Evolutionary conservation across 768 basidiomycete genomes (phyloP).

Genomic region (Mycena maculata): DNA sequence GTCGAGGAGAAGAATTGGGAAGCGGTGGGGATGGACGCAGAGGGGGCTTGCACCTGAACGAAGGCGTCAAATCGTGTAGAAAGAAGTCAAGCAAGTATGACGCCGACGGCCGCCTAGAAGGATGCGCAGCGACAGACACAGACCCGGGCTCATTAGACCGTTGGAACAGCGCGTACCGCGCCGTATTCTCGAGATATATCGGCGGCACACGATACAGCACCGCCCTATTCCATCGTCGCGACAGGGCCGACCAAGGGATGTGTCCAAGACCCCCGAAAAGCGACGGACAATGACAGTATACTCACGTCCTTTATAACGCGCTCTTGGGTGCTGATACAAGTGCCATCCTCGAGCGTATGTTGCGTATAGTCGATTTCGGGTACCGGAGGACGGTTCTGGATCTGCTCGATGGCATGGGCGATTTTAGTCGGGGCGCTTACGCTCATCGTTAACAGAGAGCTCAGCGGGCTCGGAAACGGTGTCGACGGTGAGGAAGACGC

Average conservation of each 20-base stretch:
- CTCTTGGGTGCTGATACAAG: slow-evolving; percentile 91
- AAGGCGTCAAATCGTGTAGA: background rate
- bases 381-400: slow-evolving; percentile 62
- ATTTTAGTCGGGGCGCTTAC: slow-evolving; percentile 53
- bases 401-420: slow-evolving; percentile 76
- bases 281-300: slow-evolving; percentile 23
- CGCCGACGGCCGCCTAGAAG: background rate
- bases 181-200: background rate
- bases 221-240: background rate
- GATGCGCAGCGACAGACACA: too few species aligned
- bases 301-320: slow-evolving; percentile 95
- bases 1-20: slow-evolving; percentile 90
- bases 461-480: background rate
- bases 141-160: background rate
- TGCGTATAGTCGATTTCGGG: slow-evolving; percentile 90
- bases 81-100: background rate
- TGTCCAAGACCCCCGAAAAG: background rate
- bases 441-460: slow-evolving; percentile 47
- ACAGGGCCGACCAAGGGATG: slow-evolving; percentile 27
- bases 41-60: slow-evolving; percentile 94
- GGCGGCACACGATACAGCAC: background rate
- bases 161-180: background rate
- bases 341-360: slow-evolving; percentile 93
- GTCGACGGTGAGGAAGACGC: slow-evolving; percentile 2
- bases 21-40: slow-evolving; percentile 90